These are phyloP conservation scores for Acephala macrosclerotiorum DNA, from an alignment of 2,329 filamentous ascomycete genomes.

Conservation along the genomic window DNA sequence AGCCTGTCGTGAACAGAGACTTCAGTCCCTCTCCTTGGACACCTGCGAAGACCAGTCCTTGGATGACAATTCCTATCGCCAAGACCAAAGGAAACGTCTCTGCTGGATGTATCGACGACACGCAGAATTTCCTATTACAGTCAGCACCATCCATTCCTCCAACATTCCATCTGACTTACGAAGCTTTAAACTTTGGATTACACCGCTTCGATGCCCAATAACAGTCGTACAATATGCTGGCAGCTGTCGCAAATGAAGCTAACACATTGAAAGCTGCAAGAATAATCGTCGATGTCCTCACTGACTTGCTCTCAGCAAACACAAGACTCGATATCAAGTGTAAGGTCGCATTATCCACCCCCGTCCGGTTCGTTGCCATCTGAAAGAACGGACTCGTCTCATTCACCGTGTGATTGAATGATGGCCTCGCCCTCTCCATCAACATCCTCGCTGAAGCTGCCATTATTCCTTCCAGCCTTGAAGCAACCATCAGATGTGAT, in stretches of 20 bases:
- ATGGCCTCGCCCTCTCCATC: conserved; percentile 29
- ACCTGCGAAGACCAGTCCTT: conserved; percentile 63
- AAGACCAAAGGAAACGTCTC: conserved; percentile 61
- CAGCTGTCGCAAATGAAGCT: conserved; percentile 61
- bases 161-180: conserved; percentile 52
- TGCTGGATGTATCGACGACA: conserved; percentile 45
- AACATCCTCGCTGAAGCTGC: conserved; percentile 37
- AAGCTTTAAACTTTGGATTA: conserved; percentile 42
- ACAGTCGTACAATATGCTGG: conserved; percentile 63
- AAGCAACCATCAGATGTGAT: conserved; percentile 27
- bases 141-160: conserved; percentile 37
- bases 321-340: conserved; percentile 41
- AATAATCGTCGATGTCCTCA: conserved; percentile 67
- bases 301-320: conserved; percentile 54
- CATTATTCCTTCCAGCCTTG: conserved; percentile 29
- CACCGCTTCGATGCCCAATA: conserved; percentile 44
- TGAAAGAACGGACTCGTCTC: conserved; percentile 17
- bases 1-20: conserved; percentile 58
- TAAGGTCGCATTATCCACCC: conserved; percentile 27
- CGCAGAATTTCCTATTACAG: conserved; percentile 42
- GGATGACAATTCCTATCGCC: conserved; percentile 63
- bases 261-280: conserved; percentile 67
- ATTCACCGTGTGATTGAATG: conserved; percentile 23
- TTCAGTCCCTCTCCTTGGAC: conserved; percentile 63
- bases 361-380: conserved; percentile 19